Evolutionary conservation across 805 yeast species (phyloP).

Genomic region (Torulaspora maleeae): DNA sequence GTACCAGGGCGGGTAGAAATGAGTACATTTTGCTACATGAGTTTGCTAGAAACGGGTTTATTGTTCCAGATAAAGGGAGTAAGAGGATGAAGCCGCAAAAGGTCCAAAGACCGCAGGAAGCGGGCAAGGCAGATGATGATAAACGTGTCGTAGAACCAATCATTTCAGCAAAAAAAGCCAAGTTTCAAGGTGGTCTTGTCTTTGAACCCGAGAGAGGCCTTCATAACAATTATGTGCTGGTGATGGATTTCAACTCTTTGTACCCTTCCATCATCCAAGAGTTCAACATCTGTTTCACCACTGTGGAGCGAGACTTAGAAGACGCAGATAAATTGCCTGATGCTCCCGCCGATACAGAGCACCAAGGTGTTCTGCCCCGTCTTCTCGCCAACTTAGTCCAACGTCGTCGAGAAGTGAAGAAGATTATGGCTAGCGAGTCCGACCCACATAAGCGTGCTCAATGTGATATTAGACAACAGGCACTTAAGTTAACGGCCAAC

Average conservation of each 20-base stretch:
- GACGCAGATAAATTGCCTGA: conserved; percentile 62
- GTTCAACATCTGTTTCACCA: conserved; percentile 93
- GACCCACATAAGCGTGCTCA: conserved; percentile 67
- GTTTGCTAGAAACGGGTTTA: conserved; percentile 69
- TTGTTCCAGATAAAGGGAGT: conserved; percentile 82
- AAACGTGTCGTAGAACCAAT: conserved; percentile 41
- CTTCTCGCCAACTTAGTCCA: conserved; percentile 77
- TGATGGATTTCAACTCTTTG: conserved; percentile 96
- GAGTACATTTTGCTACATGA: conserved; percentile 91
- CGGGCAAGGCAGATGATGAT: conserved; percentile 26
- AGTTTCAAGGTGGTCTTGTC: conserved; percentile 88
- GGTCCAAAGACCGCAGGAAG: conserved; percentile 23
- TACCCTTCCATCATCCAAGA: conserved; percentile 98
- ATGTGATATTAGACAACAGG: conserved; percentile 93
- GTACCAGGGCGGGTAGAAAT: conserved; percentile 94
- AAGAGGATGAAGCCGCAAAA: conserved; percentile 37
- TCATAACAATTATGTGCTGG: conserved; percentile 81
- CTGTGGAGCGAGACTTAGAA: conserved; percentile 64
- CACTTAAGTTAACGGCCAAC: conserved; percentile 92
- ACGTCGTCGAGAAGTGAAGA: conserved; percentile 90
- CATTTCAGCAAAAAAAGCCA: conserved; percentile 56
- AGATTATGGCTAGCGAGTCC: conserved; percentile 68
- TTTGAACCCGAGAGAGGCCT: conserved; percentile 95
- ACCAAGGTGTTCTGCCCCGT: conserved; percentile 81
- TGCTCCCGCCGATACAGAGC: conserved; percentile 53